A percentile compares a stretch with the other conserved stretches of the same genome.
phyloP scores from a whole-genome alignment of 2,329 filamentous ascomycete genomes.

The Sclerotinia trifoliorum region DNA sequence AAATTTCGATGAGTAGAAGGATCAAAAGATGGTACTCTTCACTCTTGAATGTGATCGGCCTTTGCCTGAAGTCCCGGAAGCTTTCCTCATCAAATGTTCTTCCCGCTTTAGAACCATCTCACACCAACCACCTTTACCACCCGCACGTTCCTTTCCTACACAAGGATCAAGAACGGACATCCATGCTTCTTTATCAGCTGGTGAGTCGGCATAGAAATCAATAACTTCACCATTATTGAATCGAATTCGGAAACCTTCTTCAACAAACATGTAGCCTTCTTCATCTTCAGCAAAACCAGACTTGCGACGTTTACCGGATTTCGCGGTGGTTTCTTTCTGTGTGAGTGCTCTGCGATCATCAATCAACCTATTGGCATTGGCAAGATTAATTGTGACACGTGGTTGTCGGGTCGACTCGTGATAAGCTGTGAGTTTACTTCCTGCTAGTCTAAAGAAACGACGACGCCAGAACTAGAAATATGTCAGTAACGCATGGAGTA shows the following conservation, averaged over 20 bases:
- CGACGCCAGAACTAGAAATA: conserved; percentile 83
- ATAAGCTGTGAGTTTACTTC: conserved; percentile 89
- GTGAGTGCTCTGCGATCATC: conserved; percentile 84
- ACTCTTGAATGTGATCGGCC: conserved; percentile 35
- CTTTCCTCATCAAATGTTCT: conserved; percentile 39
- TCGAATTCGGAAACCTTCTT: conserved; percentile 97
- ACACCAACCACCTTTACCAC: conserved; percentile 63
- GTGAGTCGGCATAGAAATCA: conserved; percentile 76
- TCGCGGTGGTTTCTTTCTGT: conserved; percentile 77
- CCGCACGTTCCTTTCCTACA: conserved; percentile 48
- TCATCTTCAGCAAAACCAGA: conserved; percentile 97
- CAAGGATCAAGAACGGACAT: conserved; percentile 83
- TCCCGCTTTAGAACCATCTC: conserved; percentile 65
- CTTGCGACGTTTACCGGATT: conserved; percentile 76
- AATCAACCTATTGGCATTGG: conserved; percentile 88
- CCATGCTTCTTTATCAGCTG: conserved; percentile 88
- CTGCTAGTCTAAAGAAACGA: conserved; percentile 92
- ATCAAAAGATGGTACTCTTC: conserved; percentile 34
- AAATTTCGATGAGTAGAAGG: background rate
- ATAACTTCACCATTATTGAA: conserved; percentile 98
- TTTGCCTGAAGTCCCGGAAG: conserved; percentile 30
- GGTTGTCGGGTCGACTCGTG: conserved; percentile 95
- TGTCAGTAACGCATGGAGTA: conserved; percentile 42
- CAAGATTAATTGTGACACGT: conserved; percentile 92
- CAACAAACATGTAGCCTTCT: conserved; percentile 99